Percentiles rank a stretch among this genome's conserved stretches.
Evolutionary conservation across 2,329 filamentous ascomycete species (phyloP).

Genomic region (Fusarium gaditjirri): DNA sequence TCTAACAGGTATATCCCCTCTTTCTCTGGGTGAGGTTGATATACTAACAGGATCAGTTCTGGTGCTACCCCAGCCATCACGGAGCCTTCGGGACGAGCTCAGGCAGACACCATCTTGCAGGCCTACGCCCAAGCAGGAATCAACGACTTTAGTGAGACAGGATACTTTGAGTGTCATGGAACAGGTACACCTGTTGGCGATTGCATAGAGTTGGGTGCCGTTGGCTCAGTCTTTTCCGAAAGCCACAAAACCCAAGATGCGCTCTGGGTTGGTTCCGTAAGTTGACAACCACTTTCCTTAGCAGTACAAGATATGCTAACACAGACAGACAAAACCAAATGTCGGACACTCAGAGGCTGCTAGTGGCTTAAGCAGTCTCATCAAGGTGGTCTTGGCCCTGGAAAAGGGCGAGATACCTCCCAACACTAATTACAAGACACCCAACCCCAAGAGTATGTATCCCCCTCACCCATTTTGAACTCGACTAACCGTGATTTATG

Average conservation of each 20-base stretch:
- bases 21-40: too few species aligned
- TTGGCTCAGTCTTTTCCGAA: conserved; percentile 47
- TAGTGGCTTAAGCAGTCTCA: conserved; percentile 43
- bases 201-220: conserved; percentile 47
- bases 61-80: conserved; percentile 62
- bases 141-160: conserved; percentile 39
- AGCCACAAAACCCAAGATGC: conserved; percentile 35
- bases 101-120: conserved; percentile 50
- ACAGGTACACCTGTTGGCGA: conserved; percentile 47
- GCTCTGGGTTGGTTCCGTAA: conserved; percentile 58
- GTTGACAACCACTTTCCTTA: conserved; percentile 35
- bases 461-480: background rate
- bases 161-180: conserved; percentile 47
- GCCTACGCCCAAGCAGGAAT: conserved; percentile 39
- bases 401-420: conserved; percentile 45
- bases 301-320: background rate
- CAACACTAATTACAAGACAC: conserved; percentile 39
- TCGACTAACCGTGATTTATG: background rate
- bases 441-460: conserved; percentile 39
- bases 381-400: conserved; percentile 42
- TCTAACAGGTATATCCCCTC: conserved; percentile 49
- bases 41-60: conserved; percentile 49
- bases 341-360: conserved; percentile 46
- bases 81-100: conserved; percentile 58
- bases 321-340: conserved; percentile 44